phyloP scores from a whole-genome alignment of 345 rosid genomes.

The Eucalyptus polyanthemos region DNA sequence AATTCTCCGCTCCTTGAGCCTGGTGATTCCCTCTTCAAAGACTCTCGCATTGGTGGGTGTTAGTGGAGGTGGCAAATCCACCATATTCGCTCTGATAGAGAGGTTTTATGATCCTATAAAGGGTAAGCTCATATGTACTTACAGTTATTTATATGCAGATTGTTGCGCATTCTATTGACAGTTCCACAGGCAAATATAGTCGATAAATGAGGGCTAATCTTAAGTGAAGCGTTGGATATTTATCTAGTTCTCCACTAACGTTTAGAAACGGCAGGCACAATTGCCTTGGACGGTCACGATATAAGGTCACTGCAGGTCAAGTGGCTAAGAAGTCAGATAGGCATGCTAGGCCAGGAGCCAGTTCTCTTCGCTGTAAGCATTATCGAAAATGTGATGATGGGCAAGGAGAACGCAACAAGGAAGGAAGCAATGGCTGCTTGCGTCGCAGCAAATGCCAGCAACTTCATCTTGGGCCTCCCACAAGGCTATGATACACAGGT shows the following conservation, averaged over 20 bases:
- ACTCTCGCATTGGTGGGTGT: constrained; percentile 50
- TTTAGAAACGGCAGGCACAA: constrained; percentile 13
- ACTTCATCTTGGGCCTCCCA: constrained; percentile 43
- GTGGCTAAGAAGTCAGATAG: constrained; percentile 54
- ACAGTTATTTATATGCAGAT: neutral
- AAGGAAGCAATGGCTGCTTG: constrained; percentile 51
- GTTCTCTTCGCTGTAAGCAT: constrained; percentile 43
- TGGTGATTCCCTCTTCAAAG: constrained; percentile 40
- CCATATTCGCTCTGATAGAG: constrained; percentile 59
- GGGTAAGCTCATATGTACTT: constrained; percentile 11
- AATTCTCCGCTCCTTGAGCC: constrained; percentile 33
- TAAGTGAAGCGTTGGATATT: neutral
- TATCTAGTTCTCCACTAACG: neutral
- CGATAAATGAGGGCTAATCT: neutral
- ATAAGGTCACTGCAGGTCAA: constrained; percentile 42
- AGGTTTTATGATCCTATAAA: constrained; percentile 50
- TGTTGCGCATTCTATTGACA: neutral
- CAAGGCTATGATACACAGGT: constrained; percentile 61
- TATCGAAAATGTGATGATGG: constrained; percentile 57
- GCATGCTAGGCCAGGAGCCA: constrained; percentile 68
- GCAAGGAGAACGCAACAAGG: constrained; percentile 44
- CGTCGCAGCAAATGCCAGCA: constrained; percentile 34
- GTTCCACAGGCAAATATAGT: neutral
- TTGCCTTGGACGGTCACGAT: constrained; percentile 52
- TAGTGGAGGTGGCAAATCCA: constrained; percentile 69